phyloP scores from a whole-genome alignment of 495 filamentous ascomycete genomes.

The Bryoglossum gracile region DNA sequence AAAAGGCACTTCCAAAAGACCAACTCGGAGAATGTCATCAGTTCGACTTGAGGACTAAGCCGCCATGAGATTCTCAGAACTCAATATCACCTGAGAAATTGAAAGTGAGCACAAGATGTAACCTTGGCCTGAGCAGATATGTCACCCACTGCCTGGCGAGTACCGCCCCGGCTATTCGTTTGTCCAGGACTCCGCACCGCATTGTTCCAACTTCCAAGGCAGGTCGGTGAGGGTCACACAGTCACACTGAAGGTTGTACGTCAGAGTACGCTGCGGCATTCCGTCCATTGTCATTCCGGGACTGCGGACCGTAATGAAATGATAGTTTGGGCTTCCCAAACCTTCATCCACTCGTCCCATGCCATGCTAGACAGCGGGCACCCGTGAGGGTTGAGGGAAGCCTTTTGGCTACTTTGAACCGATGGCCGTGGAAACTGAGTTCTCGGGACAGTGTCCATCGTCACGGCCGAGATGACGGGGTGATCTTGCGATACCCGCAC shows the following conservation, averaged over 20 bases:
- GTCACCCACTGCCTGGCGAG: background rate
- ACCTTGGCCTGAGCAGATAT: no score
- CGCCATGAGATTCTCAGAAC: no score
- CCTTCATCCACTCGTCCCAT: no score
- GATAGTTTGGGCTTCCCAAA: no score
- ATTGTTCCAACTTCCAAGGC: background rate
- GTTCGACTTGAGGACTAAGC: background rate
- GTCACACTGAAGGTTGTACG: background rate
- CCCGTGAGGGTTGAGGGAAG: background rate
- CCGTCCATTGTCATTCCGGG: background rate
- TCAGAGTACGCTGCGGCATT: background rate
- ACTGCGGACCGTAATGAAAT: background rate
- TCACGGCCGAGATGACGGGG: slow-evolving; percentile 3
- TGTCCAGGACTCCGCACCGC: background rate
- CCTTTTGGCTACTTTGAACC: background rate
- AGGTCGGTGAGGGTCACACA: slow-evolving; percentile 2
- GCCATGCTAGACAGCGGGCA: no score
- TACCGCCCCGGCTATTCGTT: slow-evolving; percentile 13
- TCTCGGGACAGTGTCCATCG: slow-evolving; percentile 10
- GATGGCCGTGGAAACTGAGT: slow-evolving; percentile 1
- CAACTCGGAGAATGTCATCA: background rate
- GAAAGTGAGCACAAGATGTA: background rate
- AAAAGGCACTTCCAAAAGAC: no score
- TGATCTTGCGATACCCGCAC: background rate
- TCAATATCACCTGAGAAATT: no score